phyloP scores from a whole-genome alignment of 2,329 filamentous ascomycete species.

The Sarocladiaceae sp. region DNA sequence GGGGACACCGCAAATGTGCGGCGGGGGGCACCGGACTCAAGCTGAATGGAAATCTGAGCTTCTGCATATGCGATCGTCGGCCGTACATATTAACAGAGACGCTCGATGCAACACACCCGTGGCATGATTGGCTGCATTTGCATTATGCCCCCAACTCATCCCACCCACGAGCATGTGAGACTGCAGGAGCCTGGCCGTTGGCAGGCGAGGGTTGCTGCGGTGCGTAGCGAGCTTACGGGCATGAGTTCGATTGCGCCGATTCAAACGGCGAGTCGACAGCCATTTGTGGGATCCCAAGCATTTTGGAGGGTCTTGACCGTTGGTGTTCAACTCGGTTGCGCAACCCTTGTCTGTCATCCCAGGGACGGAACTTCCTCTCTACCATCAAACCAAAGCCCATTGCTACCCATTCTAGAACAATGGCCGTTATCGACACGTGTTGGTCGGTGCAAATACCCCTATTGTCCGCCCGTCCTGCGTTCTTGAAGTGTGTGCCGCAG shows the following conservation, averaged over 20 bases:
- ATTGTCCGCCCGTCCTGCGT: no score
- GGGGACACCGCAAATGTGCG: neutral
- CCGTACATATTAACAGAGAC: neutral
- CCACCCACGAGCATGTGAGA: neutral
- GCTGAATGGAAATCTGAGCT: conserved; percentile 8
- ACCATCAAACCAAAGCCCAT: no score
- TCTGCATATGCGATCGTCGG: neutral
- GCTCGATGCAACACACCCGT: neutral
- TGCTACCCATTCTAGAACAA: no score
- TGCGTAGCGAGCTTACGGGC: neutral
- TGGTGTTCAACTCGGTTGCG: no score
- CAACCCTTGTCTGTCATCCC: no score
- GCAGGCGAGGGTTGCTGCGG: neutral
- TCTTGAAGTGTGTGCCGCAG: no score
- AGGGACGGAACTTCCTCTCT: no score
- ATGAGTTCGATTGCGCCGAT: neutral
- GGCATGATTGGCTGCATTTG: neutral
- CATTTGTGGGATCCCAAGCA: no score
- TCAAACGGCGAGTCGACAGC: no score
- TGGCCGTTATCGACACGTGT: no score
- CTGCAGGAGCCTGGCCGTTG: neutral
- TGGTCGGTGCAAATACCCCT: no score
- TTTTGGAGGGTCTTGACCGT: no score
- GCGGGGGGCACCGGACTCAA: neutral
- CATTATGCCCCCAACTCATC: neutral